These are phyloP conservation scores for Scutellaria baicalensis DNA, from an alignment of 257 asterid genomes.

Conservation along the genomic window DNA sequence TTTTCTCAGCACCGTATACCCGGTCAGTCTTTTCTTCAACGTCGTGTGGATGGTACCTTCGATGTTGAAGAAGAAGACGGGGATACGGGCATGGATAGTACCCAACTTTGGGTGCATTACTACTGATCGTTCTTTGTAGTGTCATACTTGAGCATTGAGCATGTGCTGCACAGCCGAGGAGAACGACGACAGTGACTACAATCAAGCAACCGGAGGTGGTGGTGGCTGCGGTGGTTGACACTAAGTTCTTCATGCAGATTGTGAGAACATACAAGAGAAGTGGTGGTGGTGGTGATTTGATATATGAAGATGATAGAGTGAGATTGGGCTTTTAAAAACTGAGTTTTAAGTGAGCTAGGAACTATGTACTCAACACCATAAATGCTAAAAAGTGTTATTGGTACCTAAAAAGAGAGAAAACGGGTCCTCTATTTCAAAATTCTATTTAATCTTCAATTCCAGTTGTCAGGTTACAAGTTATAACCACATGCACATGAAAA, in stretches of 20 bases:
- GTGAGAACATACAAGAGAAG: background rate
- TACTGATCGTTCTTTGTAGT: background rate
- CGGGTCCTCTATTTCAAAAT: no score
- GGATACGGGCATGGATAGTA: background rate
- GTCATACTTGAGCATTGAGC: background rate
- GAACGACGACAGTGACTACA: background rate
- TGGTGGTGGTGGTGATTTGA: background rate
- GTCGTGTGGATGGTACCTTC: background rate
- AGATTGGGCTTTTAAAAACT: slow-evolving; percentile 13
- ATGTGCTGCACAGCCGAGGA: slow-evolving; percentile 7
- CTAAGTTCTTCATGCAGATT: slow-evolving; percentile 20
- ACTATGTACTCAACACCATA: slow-evolving; percentile 12
- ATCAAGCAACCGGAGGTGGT: background rate
- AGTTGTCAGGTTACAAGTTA: no score
- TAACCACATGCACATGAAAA: no score
- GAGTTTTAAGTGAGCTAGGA: slow-evolving; percentile 23
- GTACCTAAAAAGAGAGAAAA: background rate
- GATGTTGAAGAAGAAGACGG: background rate
- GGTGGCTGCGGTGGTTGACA: slow-evolving; percentile 4
- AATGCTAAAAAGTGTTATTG: slow-evolving; percentile 23
- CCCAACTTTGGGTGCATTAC: no score
- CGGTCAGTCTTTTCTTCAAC: slow-evolving; percentile 14
- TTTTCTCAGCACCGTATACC: slow-evolving; percentile 21
- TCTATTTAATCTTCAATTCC: no score
- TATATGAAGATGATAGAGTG: background rate